Base-by-base conservation (phyloP, 2,329 filamentous ascomycete genomes). In the Lecanicillium sp. region DNA sequence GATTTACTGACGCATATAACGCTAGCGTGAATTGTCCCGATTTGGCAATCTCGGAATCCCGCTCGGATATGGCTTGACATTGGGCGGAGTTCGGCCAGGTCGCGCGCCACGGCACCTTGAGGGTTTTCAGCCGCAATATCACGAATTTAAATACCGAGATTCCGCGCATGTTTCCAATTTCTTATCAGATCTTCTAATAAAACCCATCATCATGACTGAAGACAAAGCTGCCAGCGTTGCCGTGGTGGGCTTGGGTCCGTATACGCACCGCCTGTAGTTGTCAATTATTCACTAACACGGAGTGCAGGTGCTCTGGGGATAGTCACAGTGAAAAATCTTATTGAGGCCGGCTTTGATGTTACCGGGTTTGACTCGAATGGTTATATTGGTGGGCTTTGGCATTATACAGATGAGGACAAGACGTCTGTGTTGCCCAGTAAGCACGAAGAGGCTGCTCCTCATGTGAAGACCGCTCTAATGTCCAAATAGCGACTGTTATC, bases 261-360 rank as follows among this genome's bases (percentile, higher is more conserved):
- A 6, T 4, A 3, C 20, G n/a, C 10, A 3, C 15, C 8, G 18
- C 10, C 18, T 5, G 29, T 18, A 13, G 30, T 28, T 8, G 20
- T 17, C n/a, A 9, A 31, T n/a, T 12, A 33, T 36, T 14, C n/a
- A n/a, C n/a, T n/a, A n/a, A n/a, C n/a, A 25, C 22, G 11, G 22
- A 6, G 7, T 42, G 15, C 33, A 60, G 59, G 61, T 12, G 56
- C 57, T 13, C 52, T 60, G 34, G 63, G 63, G 30, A 53, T 65
- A 15, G 58, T 61, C 7, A 51, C 60, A 5, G 50, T 66, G 36
- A 71, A 70, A 49, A 62, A 62, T 28, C 44, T 69, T 14, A 46
- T 58, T 3, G 65, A 70, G 40, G 64, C 66, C 48, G 64, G 65
- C 8, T 70, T 68, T 37, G 48, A 66, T 9, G 65, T 59, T 5